Evolutionary conservation across 1,284 basidiomycete genomes (phyloP).

Genomic region (Vanrija pseudolonga): DNA sequence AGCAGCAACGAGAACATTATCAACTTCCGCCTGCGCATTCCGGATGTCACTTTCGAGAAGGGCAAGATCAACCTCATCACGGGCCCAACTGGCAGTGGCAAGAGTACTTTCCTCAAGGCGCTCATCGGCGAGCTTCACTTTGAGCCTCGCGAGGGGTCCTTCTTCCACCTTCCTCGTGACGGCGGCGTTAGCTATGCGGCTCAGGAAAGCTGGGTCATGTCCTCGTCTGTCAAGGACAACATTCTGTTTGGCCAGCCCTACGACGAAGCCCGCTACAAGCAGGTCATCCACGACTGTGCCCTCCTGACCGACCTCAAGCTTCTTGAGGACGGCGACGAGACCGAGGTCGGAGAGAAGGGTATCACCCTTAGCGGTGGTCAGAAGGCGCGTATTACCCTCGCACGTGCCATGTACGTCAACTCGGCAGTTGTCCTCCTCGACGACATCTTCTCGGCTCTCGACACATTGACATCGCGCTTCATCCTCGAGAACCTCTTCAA

Average conservation of each 20-base stretch:
- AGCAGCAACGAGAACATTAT: conserved; percentile 23
- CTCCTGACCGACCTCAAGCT: conserved; percentile 61
- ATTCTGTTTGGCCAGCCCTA: conserved; percentile 57
- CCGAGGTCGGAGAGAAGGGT: conserved; percentile 57
- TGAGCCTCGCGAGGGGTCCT: conserved; percentile 55
- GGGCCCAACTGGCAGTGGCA: conserved; percentile 55
- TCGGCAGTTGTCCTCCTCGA: conserved; percentile 60
- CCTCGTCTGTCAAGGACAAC: conserved; percentile 56
- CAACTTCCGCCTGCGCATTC: conserved; percentile 55
- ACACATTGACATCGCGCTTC: conserved; percentile 66
- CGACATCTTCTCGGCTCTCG: conserved; percentile 56
- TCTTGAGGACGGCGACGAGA: conserved; percentile 68
- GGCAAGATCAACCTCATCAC: conserved; percentile 61
- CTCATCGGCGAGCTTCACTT: conserved; percentile 54
- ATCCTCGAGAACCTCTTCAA: conserved; percentile 70
- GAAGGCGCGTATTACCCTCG: conserved; percentile 65
- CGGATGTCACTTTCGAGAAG: conserved; percentile 58
- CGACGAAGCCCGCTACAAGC: conserved; percentile 55
- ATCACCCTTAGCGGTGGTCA: conserved; percentile 61
- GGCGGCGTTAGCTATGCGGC: conserved; percentile 69
- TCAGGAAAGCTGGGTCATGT: conserved; percentile 66
- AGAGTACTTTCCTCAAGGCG: conserved; percentile 50
- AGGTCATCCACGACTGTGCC: conserved; percentile 62
- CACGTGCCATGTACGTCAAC: conserved; percentile 64
- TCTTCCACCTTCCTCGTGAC: conserved; percentile 63